Conservation (phyloP, 768 basidiomycete genomes). For the Amanita subjunquillea region DNA sequence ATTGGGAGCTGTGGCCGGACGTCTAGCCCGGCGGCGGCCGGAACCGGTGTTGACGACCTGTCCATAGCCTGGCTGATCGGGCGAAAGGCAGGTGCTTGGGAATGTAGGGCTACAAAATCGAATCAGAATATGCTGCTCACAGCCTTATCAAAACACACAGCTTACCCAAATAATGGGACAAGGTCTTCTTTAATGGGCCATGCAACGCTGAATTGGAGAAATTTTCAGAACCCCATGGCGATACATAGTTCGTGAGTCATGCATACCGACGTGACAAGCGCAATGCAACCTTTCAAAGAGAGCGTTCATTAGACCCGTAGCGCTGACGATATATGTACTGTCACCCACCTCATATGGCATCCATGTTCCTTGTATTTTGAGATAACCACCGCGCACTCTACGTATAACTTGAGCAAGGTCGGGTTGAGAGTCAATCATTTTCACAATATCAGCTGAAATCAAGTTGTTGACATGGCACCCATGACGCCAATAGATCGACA, state of each 20-base stretch:
- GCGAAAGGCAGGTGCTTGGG: constrained; percentile 73
- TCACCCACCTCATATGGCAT: constrained; percentile 73
- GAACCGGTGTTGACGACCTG: constrained; percentile 61
- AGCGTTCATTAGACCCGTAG: constrained; percentile 4
- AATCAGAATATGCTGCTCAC: not conserved
- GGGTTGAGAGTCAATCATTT: constrained; percentile 87
- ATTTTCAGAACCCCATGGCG: not conserved
- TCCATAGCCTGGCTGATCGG: constrained; percentile 80
- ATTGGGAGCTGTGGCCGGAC: constrained; percentile 13
- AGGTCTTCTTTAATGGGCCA: constrained; percentile 84
- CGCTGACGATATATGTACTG: not conserved
- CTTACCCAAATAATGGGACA: constrained; percentile 80
- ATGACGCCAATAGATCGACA: not conserved
- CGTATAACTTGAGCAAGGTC: constrained; percentile 76
- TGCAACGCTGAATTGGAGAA: constrained; percentile 48
- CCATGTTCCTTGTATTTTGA: constrained; percentile 93
- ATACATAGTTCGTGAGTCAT: constrained; percentile 2
- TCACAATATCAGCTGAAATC: constrained; percentile 73
- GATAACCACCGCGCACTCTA: constrained; percentile 77
- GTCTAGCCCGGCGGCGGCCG: constrained; percentile 51
- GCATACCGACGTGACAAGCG: constrained; percentile 65
- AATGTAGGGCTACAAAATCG: constrained; percentile 56
- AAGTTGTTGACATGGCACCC: constrained; percentile 2
- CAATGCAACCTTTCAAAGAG: constrained; percentile 52
- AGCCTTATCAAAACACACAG: not conserved